phyloP scores from a whole-genome alignment of 2,329 filamentous ascomycete genomes.

The Aspergillus piperis region DNA sequence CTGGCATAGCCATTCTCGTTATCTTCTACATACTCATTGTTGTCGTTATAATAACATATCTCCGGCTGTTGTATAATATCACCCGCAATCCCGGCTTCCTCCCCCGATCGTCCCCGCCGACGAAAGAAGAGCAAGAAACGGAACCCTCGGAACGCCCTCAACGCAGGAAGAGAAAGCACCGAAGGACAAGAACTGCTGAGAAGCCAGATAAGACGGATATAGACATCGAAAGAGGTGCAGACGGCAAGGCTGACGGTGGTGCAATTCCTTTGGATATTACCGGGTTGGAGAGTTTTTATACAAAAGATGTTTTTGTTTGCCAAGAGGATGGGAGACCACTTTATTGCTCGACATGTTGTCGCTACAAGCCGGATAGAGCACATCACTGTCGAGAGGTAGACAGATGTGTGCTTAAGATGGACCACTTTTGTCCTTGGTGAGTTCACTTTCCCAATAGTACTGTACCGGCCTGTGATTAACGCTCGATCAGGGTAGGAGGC shows the following conservation, averaged over 20 bases:
- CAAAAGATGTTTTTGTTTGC: slow-evolving; percentile 80
- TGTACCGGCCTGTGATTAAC: slow-evolving; percentile 16
- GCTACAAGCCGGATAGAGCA: slow-evolving; percentile 84
- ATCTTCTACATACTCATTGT: slow-evolving; percentile 73
- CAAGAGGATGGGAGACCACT: slow-evolving; percentile 78
- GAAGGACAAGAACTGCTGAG: slow-evolving; percentile 26
- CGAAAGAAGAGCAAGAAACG: slow-evolving; percentile 27
- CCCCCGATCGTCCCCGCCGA: slow-evolving; percentile 58
- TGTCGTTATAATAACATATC: slow-evolving; percentile 66
- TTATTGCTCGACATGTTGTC: slow-evolving; percentile 81
- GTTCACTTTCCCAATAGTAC: background rate
- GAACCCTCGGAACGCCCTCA: slow-evolving; percentile 21
- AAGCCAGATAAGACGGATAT: slow-evolving; percentile 21
- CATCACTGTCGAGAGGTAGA: slow-evolving; percentile 84
- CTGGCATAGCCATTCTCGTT: slow-evolving; percentile 69
- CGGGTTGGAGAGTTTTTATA: slow-evolving; percentile 75
- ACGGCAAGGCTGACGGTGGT: slow-evolving; percentile 26
- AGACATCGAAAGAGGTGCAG: slow-evolving; percentile 33
- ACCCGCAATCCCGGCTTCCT: slow-evolving; percentile 72
- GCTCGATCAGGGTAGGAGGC: slow-evolving; percentile 73
- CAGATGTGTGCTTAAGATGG: slow-evolving; percentile 85
- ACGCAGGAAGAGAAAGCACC: slow-evolving; percentile 28
- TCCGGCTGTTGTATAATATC: slow-evolving; percentile 70
- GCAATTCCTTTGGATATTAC: slow-evolving; percentile 58
- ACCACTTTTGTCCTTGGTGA: slow-evolving; percentile 88